phyloP scores from a whole-genome alignment of 2,329 filamentous ascomycete species.

The Diplodia sapinea region DNA sequence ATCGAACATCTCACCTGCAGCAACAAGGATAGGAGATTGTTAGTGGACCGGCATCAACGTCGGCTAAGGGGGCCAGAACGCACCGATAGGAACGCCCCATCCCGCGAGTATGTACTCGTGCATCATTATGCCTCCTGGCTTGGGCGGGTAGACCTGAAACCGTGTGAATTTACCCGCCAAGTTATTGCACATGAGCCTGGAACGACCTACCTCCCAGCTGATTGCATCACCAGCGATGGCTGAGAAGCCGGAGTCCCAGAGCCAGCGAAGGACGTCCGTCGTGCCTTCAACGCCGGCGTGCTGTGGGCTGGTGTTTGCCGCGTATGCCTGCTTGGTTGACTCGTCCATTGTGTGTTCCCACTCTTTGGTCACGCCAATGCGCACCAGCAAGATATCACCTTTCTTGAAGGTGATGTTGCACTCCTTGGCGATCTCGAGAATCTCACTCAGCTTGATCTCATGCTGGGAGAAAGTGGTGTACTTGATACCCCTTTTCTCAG shows the following conservation, averaged over 20 bases:
- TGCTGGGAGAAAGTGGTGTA: constrained; percentile 11
- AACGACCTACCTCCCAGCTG: constrained; percentile 51
- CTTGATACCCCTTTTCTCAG: constrained; percentile 32
- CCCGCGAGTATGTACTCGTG: constrained; percentile 56
- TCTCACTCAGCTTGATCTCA: constrained; percentile 34
- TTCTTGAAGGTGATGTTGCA: constrained; percentile 33
- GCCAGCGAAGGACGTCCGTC: constrained; percentile 49
- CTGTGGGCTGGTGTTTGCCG: constrained; percentile 37
- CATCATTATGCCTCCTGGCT: constrained; percentile 20
- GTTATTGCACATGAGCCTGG: not conserved
- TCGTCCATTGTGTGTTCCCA: constrained; percentile 39
- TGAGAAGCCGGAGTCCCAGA: constrained; percentile 56
- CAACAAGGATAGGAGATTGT: not conserved
- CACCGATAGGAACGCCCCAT: constrained; percentile 55
- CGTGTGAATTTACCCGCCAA: not conserved
- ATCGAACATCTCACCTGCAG: constrained; percentile 47
- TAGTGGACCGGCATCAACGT: not conserved
- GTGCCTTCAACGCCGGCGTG: constrained; percentile 52
- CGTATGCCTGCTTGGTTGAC: constrained; percentile 38
- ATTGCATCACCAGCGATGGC: constrained; percentile 54
- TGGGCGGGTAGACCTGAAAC: constrained; percentile 26
- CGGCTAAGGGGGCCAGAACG: not conserved
- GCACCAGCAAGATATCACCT: constrained; percentile 45
- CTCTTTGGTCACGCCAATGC: constrained; percentile 45
- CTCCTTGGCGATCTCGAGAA: constrained; percentile 34